Percentiles rank a stretch among this genome's conserved stretches.
Conservation (phyloP, 768 basidiomycete species). For the Russula abietina region DNA sequence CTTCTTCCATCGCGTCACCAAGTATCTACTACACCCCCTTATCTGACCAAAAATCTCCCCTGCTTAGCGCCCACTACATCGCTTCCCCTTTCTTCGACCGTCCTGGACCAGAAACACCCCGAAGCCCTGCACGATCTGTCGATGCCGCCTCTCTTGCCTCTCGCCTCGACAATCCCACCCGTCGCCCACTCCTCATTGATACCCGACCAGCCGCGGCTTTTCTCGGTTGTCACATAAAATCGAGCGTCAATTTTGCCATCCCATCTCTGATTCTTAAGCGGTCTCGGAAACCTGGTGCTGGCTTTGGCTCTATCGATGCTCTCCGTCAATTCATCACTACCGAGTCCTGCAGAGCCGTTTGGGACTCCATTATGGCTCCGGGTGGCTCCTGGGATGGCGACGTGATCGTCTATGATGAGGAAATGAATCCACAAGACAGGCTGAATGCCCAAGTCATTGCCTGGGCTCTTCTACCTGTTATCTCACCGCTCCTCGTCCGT, state of each 20-base stretch:
- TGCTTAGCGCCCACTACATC: constrained; percentile 31
- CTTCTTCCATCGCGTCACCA: constrained; percentile 37
- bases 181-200: constrained; percentile 75
- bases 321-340: constrained; percentile 80
- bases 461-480: constrained; percentile 64
- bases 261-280: constrained; percentile 89
- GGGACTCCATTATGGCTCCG: constrained; percentile 56
- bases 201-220: constrained; percentile 67
- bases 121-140: constrained; percentile 35
- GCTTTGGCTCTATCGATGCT: constrained; percentile 58
- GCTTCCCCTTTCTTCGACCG: constrained; percentile 26
- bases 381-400: constrained; percentile 64
- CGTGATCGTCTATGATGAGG: constrained; percentile 71
- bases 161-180: constrained; percentile 38
- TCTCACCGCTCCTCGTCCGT: constrained; percentile 50
- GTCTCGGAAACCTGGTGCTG: constrained; percentile 62
- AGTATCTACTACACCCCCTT: constrained; percentile 50
- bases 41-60: constrained; percentile 31
- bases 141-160: constrained; percentile 43
- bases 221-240: constrained; percentile 54
- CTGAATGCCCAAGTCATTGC: constrained; percentile 50
- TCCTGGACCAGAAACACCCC: constrained; percentile 24
- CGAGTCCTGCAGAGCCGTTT: constrained; percentile 60
- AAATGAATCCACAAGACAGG: constrained; percentile 64
- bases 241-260: constrained; percentile 80